Evolutionary conservation across 768 basidiomycete genomes (phyloP), one percentile per base, ranked within the genome.

Genomic region (Dacryopinax spathularia): DNA sequence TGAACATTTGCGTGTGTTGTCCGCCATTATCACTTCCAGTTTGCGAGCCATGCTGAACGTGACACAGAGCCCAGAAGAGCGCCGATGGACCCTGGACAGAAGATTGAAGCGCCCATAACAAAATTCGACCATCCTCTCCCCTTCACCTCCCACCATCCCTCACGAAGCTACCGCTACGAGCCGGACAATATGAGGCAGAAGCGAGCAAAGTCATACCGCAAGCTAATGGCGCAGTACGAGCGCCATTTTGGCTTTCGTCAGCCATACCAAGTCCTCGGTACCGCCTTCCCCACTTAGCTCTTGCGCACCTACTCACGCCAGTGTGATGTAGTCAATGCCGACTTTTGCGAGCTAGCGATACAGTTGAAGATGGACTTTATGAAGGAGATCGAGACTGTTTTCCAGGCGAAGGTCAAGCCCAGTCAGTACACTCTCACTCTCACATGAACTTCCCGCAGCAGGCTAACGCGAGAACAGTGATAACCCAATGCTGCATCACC

Each of bases 401-500:
- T 95, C 1, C 92, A 95, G 72, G 95, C 92, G 16, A 82, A 82
- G 63, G 81, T 89, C 65, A 98, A 97, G 76, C 89, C 86, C 33
- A 97, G 96, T 98, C 74, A 77, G 93, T 79, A 16, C 3, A 20
- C 1, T 22, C 15, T 64, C 18, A 10, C 27, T 18, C 29, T 2
- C 13, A 62, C 63, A 35, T 62, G 15, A 34, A 22, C 35, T 35
- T 6, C 66, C 37, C 34, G 39, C 64, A 69, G 33, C 22, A 61
- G 5, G 20, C 48, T 60, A 37, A 25, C 37, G 18, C 31, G 12
- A 25, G 13, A 48, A 1, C 64, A 97, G 96, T 99, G 95, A 97
- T 99, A 73, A 97, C 96, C 0, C 95, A 98, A 72, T 99, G 96
- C 73, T 95, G 87, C 72, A 92, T 99, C 39, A 86, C 93, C 68